Base-by-base conservation (phyloP, 345 rosid species). In the Gynandropsis gynandra region DNA sequence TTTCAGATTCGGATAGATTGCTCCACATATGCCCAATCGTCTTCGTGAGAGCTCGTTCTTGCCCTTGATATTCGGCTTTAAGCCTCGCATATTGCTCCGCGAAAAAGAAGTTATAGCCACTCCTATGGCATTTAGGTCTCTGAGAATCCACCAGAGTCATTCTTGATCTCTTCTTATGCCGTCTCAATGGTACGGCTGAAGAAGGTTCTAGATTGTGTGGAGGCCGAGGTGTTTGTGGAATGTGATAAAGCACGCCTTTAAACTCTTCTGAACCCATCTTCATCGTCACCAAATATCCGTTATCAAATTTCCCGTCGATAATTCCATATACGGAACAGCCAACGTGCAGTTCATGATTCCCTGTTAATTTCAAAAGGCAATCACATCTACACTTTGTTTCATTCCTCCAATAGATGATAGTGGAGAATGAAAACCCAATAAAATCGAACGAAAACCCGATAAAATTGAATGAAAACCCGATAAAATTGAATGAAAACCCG, bases 281-380 rank as follows among this genome's bases (percentile, higher is more conserved):
- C 54, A 83, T 68, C 1, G 78, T 83, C 43, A 85, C 70, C 44
- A 89, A 64, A 65, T 82, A 85, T 27, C 87, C 95, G 20, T 52
- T 45, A 21, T 80, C 83, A 19, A 88, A 85, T 55, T 82, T 85
- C 36, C 75, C 95, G 69, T 82, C 87, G 38, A 88, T 82, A 12
- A 36, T 47, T 66, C 95, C 95, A 12, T 54, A 47, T 52, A 88
- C 77, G 12, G 66, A 50, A 71, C 50, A 53, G 34, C 89, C 95
- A 61, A 54, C 54, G 47, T 57, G 62, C 79, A 75, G 60, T 34
- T 16, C 47, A n/a, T 39, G 41, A 39, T 7, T 5, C 10, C 73
- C 68, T 5, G 50, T 11, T 20, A 13, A 10, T 61, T 19, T 59
- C 45, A 50, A 6, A 41, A 50, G 1, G 34, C 27, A 41, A 17